Base-by-base conservation (phyloP, 306 rosid genomes). In the Psophocarpus tetragonolobus region DNA sequence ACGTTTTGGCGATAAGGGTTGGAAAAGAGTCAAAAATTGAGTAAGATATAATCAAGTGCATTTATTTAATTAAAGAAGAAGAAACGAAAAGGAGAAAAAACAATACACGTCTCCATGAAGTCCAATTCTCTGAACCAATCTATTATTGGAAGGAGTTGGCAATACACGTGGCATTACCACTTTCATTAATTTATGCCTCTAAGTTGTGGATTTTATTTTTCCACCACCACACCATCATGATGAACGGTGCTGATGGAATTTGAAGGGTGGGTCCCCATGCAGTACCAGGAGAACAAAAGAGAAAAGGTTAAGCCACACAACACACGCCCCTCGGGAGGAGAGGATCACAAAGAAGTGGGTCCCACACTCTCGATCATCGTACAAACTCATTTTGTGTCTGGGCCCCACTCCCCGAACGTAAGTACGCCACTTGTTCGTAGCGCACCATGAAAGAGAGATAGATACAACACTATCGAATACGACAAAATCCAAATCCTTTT, bases 401-500 rank as follows among this genome's bases (percentile, higher is more conserved):
- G 89, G 91, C 32, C 89, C 86, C 89, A 72, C n/a, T 12, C 27
- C 1, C 0, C 8, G 39, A 81, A 64, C 79, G 0, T 62, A 11
- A 78, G 20, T 23, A 63, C 32, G 86, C 79, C 93, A 83, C 84
- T 86, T 88, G 93, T 71, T 71, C 35, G 54, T 58, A 30, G 53
- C 73, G 79, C 87, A 74, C 72, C 27, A 68, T 36, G 65, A 26
- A 41, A 68, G 39, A 60, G 1, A 68, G 60, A 42, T 18, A 68
- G 72, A 66, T 53, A 24, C 73, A 74, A 56, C 20, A 9, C 14
- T 72, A 30, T 7, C 26, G 8, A 81, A 87, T 90, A 87, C 97
- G 93, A 92, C 96, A 92, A 87, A 84, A 70, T 50, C 68, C 42
- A 67, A 86, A 84, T 74, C 85, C 86, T 81, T 54, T 50, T 8